These are phyloP conservation scores for Ascochyta pisi DNA, from an alignment of 2,329 filamentous ascomycete species.

Conservation along the genomic window DNA sequence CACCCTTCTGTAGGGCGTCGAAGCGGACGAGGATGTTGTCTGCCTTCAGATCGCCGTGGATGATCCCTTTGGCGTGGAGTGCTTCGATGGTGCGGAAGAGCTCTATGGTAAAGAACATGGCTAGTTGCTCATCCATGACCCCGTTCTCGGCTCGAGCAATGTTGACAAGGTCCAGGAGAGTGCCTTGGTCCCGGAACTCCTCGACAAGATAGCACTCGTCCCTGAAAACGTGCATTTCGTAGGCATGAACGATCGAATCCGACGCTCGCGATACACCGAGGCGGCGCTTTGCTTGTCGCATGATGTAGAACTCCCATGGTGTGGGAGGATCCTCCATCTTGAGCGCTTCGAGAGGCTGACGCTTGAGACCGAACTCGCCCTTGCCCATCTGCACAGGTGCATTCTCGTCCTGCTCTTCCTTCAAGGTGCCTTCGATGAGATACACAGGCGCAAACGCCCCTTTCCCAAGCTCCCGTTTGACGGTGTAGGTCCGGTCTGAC, in stretches of 20 bases:
- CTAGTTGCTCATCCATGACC: slow-evolving; percentile 86
- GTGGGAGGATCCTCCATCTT: slow-evolving; percentile 93
- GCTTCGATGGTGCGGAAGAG: slow-evolving; percentile 88
- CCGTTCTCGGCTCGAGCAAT: slow-evolving; percentile 74
- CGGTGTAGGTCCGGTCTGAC: slow-evolving; percentile 71
- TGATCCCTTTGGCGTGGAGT: slow-evolving; percentile 76
- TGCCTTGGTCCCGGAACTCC: slow-evolving; percentile 87
- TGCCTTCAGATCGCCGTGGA: slow-evolving; percentile 94
- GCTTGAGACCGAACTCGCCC: slow-evolving; percentile 64
- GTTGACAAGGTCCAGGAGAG: slow-evolving; percentile 93
- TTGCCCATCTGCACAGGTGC: slow-evolving; percentile 65
- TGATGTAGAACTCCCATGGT: slow-evolving; percentile 96
- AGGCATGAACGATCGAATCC: slow-evolving; percentile 79
- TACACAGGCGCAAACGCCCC: slow-evolving; percentile 97
- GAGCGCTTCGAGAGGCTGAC: slow-evolving; percentile 76
- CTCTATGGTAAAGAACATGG: slow-evolving; percentile 96
- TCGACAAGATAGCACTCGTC: slow-evolving; percentile 91
- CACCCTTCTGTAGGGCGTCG: slow-evolving; percentile 57
- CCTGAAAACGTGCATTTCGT: slow-evolving; percentile 90
- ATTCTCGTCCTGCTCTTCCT: slow-evolving; percentile 53
- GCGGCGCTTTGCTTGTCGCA: slow-evolving; percentile 79
- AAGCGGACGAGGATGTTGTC: slow-evolving; percentile 95
- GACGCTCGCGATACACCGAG: slow-evolving; percentile 74
- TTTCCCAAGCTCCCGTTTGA: slow-evolving; percentile 86
- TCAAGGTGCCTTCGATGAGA: slow-evolving; percentile 76